Conservation (phyloP, 495 filamentous ascomycete species). For the Talaromyces trachyspermus region DNA sequence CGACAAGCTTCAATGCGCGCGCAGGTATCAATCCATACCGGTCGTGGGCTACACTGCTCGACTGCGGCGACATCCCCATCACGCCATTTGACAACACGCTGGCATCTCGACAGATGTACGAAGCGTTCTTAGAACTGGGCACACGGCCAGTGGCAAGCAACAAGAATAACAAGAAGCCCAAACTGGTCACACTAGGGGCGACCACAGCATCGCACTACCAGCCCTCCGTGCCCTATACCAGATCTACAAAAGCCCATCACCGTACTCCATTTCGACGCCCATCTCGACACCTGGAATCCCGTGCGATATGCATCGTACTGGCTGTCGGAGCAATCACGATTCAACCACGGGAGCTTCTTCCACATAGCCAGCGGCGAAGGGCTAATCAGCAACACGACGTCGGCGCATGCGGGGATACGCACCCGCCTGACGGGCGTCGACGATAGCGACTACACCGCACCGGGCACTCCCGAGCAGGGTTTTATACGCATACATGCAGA, state of each 20-base stretch:
- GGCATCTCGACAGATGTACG: slow-evolving; percentile 69
- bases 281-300: slow-evolving; percentile 80
- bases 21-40: slow-evolving; percentile 70
- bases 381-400: slow-evolving; percentile 57
- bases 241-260: slow-evolving; percentile 64
- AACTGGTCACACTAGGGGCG: slow-evolving; percentile 75
- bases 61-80: slow-evolving; percentile 81
- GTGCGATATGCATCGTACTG: slow-evolving; percentile 69
- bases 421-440: slow-evolving; percentile 61
- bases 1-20: slow-evolving; percentile 70
- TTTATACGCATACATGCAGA: slow-evolving; percentile 60
- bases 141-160: slow-evolving; percentile 32
- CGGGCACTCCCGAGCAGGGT: slow-evolving; percentile 46
- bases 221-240: slow-evolving; percentile 65
- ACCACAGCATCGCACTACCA: slow-evolving; percentile 72
- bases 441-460: slow-evolving; percentile 55
- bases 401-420: slow-evolving; percentile 70
- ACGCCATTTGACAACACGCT: slow-evolving; percentile 71
- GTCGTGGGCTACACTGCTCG: slow-evolving; percentile 65
- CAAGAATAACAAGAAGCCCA: slow-evolving; percentile 42
- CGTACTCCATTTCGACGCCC: slow-evolving; percentile 79
- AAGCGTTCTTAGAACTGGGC: slow-evolving; percentile 61
- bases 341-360: slow-evolving; percentile 84
- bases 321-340: slow-evolving; percentile 59
- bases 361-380: slow-evolving; percentile 72